Evolutionary conservation across 2,329 filamentous ascomycete species (phyloP).

Genomic region (Beauveria pseudobassiana): DNA sequence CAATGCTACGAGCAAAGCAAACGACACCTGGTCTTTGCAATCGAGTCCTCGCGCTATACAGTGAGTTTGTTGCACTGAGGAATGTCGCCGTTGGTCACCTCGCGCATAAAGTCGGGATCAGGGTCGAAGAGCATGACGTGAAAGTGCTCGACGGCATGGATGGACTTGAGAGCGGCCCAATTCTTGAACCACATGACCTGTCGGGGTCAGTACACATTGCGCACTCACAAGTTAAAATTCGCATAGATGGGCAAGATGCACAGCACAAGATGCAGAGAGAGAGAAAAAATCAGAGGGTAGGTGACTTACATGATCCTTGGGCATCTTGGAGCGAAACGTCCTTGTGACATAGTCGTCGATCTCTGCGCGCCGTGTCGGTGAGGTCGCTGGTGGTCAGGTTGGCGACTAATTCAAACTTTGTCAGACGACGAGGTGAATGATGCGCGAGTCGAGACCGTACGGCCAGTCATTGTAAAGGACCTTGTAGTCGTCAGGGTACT

Average conservation of each 20-base stretch:
- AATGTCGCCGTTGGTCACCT: conserved; percentile 68
- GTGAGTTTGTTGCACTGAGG: conserved; percentile 47
- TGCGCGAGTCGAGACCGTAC: conserved; percentile 71
- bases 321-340: conserved; percentile 53
- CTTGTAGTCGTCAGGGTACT: conserved; percentile 51
- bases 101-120: conserved; percentile 58
- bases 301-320: conserved; percentile 43
- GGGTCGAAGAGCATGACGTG: conserved; percentile 86
- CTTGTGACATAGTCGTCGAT: conserved; percentile 64
- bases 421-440: conserved; percentile 87
- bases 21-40: background rate
- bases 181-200: conserved; percentile 52
- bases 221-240: background rate
- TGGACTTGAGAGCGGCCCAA: conserved; percentile 76
- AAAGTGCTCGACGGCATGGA: conserved; percentile 85
- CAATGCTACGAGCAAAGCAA: background rate
- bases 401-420: conserved; percentile 73
- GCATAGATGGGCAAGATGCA: no score
- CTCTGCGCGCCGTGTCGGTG: conserved; percentile 49
- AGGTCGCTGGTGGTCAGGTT: conserved; percentile 59
- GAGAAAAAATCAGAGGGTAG: background rate
- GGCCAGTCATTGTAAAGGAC: conserved; percentile 91
- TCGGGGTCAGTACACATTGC: conserved; percentile 7
- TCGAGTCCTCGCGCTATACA: conserved; percentile 1
- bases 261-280: background rate